A percentile compares a stretch with the other conserved stretches of the same genome.
These are phyloP conservation scores for Aspergillus sp. DNA, from an alignment of 2,329 filamentous ascomycete genomes.

Conservation along the genomic window DNA sequence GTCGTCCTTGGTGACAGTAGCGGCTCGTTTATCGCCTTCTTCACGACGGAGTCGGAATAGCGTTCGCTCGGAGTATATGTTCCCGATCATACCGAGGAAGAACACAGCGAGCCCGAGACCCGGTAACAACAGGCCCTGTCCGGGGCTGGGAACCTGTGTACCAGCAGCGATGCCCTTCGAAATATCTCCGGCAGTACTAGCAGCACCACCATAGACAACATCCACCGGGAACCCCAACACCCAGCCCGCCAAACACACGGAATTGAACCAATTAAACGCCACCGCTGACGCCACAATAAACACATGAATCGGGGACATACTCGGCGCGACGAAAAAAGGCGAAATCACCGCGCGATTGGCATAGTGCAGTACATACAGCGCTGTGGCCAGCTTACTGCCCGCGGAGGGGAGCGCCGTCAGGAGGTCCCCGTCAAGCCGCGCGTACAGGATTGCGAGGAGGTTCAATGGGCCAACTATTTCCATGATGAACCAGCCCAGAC, in stretches of 20 bases:
- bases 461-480: slow-evolving; percentile 70
- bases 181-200: neutral
- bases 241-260: slow-evolving; percentile 68
- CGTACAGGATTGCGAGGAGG: slow-evolving; percentile 69
- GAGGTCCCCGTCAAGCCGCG: slow-evolving; percentile 47
- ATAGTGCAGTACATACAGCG: slow-evolving; percentile 69
- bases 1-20: slow-evolving; percentile 26
- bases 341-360: slow-evolving; percentile 76
- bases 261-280: slow-evolving; percentile 74
- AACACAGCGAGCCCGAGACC: slow-evolving; percentile 65
- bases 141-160: too few species aligned
- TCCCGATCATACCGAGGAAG: slow-evolving; percentile 64
- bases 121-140: slow-evolving; percentile 28
- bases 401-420: slow-evolving; percentile 18
- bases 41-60: slow-evolving; percentile 75
- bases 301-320: slow-evolving; percentile 82
- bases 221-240: slow-evolving; percentile 66
- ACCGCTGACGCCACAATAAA: slow-evolving; percentile 57
- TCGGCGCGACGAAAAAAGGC: slow-evolving; percentile 71
- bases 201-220: slow-evolving; percentile 10
- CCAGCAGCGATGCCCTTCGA: too few species aligned
- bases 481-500: slow-evolving; percentile 81
- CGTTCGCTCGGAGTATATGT: slow-evolving; percentile 84
- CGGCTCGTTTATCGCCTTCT: slow-evolving; percentile 45
- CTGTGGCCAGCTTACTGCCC: slow-evolving; percentile 28